Percentiles rank a stretch among this genome's conserved stretches.
Conservation (phyloP, 179 eudicot species). For the Pouteria campechiana region DNA sequence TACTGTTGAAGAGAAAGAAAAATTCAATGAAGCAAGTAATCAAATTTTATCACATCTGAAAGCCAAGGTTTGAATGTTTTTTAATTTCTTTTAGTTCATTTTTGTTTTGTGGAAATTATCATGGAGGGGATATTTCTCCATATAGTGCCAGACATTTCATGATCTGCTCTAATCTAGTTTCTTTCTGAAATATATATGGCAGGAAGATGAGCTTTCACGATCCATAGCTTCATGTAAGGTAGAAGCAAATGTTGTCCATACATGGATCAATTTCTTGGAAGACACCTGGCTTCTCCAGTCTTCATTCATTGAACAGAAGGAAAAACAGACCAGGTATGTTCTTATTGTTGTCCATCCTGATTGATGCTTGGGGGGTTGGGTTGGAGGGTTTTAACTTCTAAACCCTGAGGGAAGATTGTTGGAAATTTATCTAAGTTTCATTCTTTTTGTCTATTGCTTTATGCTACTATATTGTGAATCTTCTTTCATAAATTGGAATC, state of each 20-base stretch:
- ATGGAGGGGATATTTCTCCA: too few relatives aligned
- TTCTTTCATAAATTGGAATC: too few relatives aligned
- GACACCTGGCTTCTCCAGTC: conserved; percentile 89
- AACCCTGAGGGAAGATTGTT: too few relatives aligned
- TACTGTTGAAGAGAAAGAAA: conserved; percentile 85
- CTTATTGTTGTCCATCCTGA: too few relatives aligned
- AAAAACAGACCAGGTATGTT: conserved; percentile 69
- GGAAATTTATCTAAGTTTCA: too few relatives aligned
- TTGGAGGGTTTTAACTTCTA: too few relatives aligned
- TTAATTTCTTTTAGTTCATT: background rate
- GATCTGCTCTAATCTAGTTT: too few relatives aligned
- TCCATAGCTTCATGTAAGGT: conserved; percentile 61
- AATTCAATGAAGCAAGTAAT: conserved; percentile 90
- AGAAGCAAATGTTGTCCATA: conserved; percentile 71
- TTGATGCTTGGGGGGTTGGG: too few relatives aligned
- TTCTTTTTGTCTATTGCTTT: too few relatives aligned
- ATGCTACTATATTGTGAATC: too few relatives aligned
- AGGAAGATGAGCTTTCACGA: conserved; percentile 84
- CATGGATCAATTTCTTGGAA: conserved; percentile 95
- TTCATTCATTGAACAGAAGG: conserved; percentile 52
- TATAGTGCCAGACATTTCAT: too few relatives aligned
- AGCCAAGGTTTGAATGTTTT: conserved; percentile 41
- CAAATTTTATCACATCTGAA: conserved; percentile 84
- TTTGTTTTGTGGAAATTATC: background rate
- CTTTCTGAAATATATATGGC: background rate